phyloP scores from a whole-genome alignment of 129 eudicot genomes.

The Centrapalus pauciflorus region DNA sequence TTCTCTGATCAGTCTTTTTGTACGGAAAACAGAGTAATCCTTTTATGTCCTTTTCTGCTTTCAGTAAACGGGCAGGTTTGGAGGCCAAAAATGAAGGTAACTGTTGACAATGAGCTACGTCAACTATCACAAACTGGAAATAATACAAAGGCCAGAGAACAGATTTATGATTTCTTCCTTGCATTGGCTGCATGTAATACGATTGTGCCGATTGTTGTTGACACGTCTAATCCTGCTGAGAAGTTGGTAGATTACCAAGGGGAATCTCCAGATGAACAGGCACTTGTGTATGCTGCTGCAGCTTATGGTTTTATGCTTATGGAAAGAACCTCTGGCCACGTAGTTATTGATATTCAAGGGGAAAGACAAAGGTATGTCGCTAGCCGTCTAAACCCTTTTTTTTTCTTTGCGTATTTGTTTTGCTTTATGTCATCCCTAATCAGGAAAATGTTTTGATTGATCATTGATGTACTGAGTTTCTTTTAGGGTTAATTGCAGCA shows the following conservation, averaged over 20 bases:
- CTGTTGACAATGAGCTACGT: slow-evolving; percentile 51
- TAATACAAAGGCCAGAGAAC: slow-evolving; percentile 35
- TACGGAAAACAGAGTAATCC: slow-evolving; percentile 2
- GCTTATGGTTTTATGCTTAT: slow-evolving; percentile 90
- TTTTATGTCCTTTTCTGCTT: slow-evolving; percentile 24
- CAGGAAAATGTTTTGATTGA: too few relatives aligned
- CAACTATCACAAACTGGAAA: slow-evolving; percentile 27
- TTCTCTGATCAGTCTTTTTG: too few relatives aligned
- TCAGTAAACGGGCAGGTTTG: slow-evolving; percentile 52
- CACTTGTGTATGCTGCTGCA: slow-evolving; percentile 98
- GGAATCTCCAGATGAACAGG: slow-evolving; percentile 99
- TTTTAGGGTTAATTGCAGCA: too few relatives aligned
- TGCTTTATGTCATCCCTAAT: too few relatives aligned
- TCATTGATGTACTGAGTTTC: too few relatives aligned
- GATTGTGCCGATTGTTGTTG: slow-evolving; percentile 76
- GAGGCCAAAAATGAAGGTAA: slow-evolving; percentile 63
- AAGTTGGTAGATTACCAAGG: slow-evolving; percentile 91
- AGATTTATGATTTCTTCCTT: slow-evolving; percentile 50
- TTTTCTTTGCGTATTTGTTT: too few relatives aligned
- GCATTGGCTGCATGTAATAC: slow-evolving; percentile 97
- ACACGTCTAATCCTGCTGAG: slow-evolving; percentile 53
- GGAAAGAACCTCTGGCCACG: slow-evolving; percentile 96
- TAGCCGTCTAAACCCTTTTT: too few relatives aligned
- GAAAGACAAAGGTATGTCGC: slow-evolving; percentile 81
- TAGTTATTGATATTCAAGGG: slow-evolving; percentile 92